Base-by-base conservation (phyloP, 169 alveolate species). In the Besnoitia besnoiti region DNA sequence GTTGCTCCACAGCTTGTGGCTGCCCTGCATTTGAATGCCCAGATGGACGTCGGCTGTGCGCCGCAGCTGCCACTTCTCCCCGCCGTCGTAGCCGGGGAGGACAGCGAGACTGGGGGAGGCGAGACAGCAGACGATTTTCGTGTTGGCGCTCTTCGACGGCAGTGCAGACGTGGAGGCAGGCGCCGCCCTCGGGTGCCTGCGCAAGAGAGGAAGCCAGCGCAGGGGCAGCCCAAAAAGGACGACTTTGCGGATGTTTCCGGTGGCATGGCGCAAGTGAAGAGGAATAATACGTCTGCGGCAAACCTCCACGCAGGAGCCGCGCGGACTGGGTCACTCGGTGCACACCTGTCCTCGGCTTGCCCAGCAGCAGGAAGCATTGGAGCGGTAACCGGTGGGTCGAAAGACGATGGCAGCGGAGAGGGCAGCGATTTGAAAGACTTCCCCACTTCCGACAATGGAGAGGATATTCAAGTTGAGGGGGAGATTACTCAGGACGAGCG, bases 1-100 rank as follows among this genome's bases (percentile, higher is more conserved):
- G 73, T 82, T 7, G 55, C 90, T 16, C 90, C 90, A 33, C 90
- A 82, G 90, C 90, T 82, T 21, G 90, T 82, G 19, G 90, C 90
- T 16, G 90, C 90, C 8, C 75, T 82, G 33, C 90, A 82, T 49
- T 73, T 75, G 4, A 82, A 82, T 44, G 49, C 90, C 8, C 90
- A 47, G 27, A 49, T 82, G 47, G 46, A 82, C 12, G 90, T 82
- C 16, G 49, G 49, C 2, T 40, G 62, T 47, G 7, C 90, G 35
- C 90, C 90, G 8, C 90, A 82, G 90, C 62, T 82, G 33, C 90
- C 90, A 37, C 47, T 82, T 40, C 62, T 47, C 30, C 90, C 30
- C 19, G 55, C 90, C 7, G 82, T 73, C 27, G 82, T 73, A 8
- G 46, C 82, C 12, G 46, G 82, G 7, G 82, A 73, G 27, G 82